A percentile compares a stretch with the other conserved stretches of the same genome.
phyloP scores from a whole-genome alignment of 441 rosid genomes.

The Brassica balearica region DNA sequence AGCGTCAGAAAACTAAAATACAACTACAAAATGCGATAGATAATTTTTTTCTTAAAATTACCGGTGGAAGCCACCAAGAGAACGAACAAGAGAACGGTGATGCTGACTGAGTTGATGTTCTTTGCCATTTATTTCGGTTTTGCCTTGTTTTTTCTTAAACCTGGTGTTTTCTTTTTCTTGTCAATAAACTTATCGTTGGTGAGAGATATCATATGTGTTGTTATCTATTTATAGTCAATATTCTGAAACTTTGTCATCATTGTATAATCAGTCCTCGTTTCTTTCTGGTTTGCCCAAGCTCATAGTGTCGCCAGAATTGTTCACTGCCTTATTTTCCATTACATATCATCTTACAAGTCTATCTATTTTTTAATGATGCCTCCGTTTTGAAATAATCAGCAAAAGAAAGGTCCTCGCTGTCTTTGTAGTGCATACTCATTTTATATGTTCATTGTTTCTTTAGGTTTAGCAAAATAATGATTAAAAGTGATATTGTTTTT shows the following conservation, averaged over 20 bases:
- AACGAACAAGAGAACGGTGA: constrained; percentile 1
- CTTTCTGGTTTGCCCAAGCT: background rate
- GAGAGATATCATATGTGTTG: background rate
- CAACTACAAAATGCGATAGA: too few relatives aligned
- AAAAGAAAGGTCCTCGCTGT: background rate
- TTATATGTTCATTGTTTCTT: background rate
- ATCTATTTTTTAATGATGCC: background rate
- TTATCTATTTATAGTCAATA: background rate
- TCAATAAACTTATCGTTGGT: background rate
- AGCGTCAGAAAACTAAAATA: too few relatives aligned
- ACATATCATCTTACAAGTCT: background rate
- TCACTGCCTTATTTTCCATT: background rate
- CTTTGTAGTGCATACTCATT: background rate
- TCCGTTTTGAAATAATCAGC: background rate
- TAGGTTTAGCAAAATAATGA: background rate
- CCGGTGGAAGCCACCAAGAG: background rate
- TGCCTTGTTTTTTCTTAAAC: background rate
- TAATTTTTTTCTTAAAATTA: too few relatives aligned
- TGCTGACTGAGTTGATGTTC: background rate
- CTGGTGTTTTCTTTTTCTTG: background rate
- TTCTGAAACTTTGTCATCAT: background rate
- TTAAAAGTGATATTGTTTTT: background rate
- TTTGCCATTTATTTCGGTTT: background rate
- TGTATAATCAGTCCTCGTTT: background rate
- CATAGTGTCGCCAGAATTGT: background rate